Conservation (phyloP, 352 stramenopile genomes). For the Phytopythium sindhum region DNA sequence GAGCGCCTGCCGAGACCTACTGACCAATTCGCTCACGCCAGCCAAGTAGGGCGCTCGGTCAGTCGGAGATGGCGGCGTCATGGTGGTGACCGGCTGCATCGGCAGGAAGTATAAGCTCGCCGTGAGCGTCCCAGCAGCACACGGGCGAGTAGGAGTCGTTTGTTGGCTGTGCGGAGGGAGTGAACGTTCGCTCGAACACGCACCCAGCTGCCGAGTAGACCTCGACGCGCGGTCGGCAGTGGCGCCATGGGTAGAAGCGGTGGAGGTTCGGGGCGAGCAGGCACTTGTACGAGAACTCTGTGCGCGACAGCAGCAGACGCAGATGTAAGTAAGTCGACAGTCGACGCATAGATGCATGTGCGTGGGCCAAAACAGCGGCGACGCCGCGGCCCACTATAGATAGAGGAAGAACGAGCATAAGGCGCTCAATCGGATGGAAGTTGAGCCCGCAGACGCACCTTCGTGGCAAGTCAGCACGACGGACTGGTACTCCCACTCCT, state of each 20-base stretch:
- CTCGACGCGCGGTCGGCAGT: conserved; percentile 37
- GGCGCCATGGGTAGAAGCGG: conserved; percentile 13
- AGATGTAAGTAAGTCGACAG: not conserved
- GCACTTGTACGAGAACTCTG: conserved; percentile 33
- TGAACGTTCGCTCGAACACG: conserved; percentile 34
- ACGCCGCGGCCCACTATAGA: not conserved
- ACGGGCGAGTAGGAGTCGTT: conserved; percentile 48
- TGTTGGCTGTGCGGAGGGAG: conserved; percentile 7
- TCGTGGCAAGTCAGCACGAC: conserved; percentile 23
- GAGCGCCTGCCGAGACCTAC: conserved; percentile 31
- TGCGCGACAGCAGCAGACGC: not conserved
- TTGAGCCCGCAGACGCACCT: conserved; percentile 13
- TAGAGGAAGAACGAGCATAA: not conserved
- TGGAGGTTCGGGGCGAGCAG: conserved; percentile 30
- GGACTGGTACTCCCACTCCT: conserved; percentile 39
- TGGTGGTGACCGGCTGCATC: not conserved
- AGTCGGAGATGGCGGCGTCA: not conserved
- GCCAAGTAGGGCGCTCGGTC: not conserved
- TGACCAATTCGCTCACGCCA: conserved; percentile 6
- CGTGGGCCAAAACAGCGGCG: not conserved
- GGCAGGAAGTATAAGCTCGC: conserved; percentile 16
- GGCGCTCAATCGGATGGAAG: conserved; percentile 1
- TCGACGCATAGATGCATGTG: conserved; percentile 1
- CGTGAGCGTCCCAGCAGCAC: conserved; percentile 39
- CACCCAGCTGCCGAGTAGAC: conserved; percentile 46